These are phyloP conservation scores for Clarireedia homoeocarpa DNA, from an alignment of 2,329 filamentous ascomycete species.

Conservation along the genomic window DNA sequence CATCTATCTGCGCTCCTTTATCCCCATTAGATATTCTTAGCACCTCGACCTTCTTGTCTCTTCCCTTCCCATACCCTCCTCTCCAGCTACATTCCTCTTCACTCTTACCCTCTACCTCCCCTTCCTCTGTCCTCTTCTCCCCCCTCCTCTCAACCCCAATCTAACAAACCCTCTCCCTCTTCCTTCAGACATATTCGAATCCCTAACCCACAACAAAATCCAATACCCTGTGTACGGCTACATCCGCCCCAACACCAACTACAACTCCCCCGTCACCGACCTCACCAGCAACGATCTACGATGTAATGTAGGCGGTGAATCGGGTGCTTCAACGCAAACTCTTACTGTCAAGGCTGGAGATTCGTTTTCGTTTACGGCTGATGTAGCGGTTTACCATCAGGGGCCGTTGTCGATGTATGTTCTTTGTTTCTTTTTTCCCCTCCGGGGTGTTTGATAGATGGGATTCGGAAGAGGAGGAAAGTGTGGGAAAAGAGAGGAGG, in stretches of 20 bases:
- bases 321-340: conserved; percentile 15
- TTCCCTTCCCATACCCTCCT: background rate
- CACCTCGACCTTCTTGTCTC: background rate
- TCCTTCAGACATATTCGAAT: conserved; percentile 22
- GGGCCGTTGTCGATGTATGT: conserved; percentile 28
- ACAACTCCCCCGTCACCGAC: conserved; percentile 41
- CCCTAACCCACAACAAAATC: conserved; percentile 18
- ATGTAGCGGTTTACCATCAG: conserved; percentile 31
- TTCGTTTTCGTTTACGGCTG: conserved; percentile 39
- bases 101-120: background rate
- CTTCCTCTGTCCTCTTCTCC: background rate
- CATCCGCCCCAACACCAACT: conserved; percentile 37
- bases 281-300: conserved; percentile 27
- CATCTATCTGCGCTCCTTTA: background rate
- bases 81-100: background rate
- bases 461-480: background rate
- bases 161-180: background rate
- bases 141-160: background rate
- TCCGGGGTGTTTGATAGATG: background rate
- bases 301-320: conserved; percentile 35
- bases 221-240: conserved; percentile 37
- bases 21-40: too few relatives aligned
- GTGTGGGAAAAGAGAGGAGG: background rate
- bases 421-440: background rate
- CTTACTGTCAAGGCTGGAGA: conserved; percentile 31